A percentile compares a stretch with the other conserved stretches of the same genome.
Conservation (phyloP, 1,139 yeast species). For the Taiozyma sp. region DNA sequence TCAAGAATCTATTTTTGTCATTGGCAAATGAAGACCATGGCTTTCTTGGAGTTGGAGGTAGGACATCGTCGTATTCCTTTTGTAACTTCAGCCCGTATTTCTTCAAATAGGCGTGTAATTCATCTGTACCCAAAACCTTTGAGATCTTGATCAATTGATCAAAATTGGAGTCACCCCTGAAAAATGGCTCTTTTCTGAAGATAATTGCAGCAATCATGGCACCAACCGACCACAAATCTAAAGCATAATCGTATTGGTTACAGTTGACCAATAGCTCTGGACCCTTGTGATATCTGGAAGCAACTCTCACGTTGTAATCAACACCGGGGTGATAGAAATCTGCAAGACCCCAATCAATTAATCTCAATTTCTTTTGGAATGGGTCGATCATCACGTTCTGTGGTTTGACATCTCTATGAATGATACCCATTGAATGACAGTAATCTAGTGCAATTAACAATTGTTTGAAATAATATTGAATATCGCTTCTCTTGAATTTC, state of each 20-base stretch:
- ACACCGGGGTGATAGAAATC: conserved; percentile 95
- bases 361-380: conserved; percentile 57
- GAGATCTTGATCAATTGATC: conserved; percentile 96
- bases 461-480: conserved; percentile 85
- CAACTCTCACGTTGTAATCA: conserved; percentile 95
- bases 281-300: conserved; percentile 96
- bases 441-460: conserved; percentile 85
- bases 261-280: conserved; percentile 95
- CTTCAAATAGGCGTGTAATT: conserved; percentile 61
- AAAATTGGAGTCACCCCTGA: conserved; percentile 93
- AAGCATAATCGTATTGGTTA: conserved; percentile 88
- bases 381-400: conserved; percentile 99
- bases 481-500: conserved; percentile 77
- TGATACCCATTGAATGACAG: conserved; percentile 96
- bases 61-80: conserved; percentile 69
- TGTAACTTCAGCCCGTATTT: conserved; percentile 76
- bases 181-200: conserved; percentile 93
- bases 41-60: conserved; percentile 74
- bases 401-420: conserved; percentile 98
- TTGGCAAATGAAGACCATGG: conserved; percentile 87
- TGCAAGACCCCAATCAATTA: conserved; percentile 98
- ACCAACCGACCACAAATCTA: conserved; percentile 96
- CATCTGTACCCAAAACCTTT: conserved; percentile 87
- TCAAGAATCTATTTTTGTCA: conserved; percentile 64
- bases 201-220: conserved; percentile 98